Conservation (phyloP, 2,329 filamentous ascomycete species). For the Talaromyces albobiverticillius region DNA sequence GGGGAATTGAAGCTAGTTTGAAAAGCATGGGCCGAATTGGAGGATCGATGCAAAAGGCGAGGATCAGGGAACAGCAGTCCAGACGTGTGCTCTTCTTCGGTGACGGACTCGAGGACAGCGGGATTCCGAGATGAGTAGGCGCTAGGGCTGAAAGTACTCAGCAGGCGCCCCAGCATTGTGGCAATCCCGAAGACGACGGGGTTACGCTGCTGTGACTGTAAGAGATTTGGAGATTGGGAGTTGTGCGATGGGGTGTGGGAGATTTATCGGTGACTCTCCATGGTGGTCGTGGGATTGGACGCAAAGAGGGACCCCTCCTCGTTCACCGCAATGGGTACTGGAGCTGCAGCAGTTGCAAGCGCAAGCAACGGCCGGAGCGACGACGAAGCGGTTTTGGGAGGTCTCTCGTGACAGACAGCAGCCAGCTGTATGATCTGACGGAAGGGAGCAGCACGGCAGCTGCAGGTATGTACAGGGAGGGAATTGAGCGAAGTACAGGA, state of each 20-base stretch:
- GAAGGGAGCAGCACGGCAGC: background rate
- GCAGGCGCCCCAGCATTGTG: constrained; percentile 42
- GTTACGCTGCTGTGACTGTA: constrained; percentile 15
- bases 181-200: background rate
- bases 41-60: constrained; percentile 40
- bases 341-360: background rate
- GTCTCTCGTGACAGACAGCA: background rate
- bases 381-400: background rate
- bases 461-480: background rate
- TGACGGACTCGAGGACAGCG: constrained; percentile 45
- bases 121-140: constrained; percentile 36
- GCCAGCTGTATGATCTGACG: no score
- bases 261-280: constrained; percentile 11
- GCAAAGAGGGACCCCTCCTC: constrained; percentile 10
- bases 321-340: background rate
- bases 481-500: background rate
- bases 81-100: constrained; percentile 49
- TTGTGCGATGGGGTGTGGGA: constrained; percentile 5
- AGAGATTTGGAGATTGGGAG: constrained; percentile 15
- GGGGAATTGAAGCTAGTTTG: constrained; percentile 43
- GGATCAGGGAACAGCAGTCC: constrained; percentile 47
- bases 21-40: constrained; percentile 39
- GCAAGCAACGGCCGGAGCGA: background rate
- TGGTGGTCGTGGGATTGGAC: background rate
- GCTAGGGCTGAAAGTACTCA: constrained; percentile 43